phyloP scores from a whole-genome alignment of 768 basidiomycete genomes.

The Leccinellum albellum region DNA sequence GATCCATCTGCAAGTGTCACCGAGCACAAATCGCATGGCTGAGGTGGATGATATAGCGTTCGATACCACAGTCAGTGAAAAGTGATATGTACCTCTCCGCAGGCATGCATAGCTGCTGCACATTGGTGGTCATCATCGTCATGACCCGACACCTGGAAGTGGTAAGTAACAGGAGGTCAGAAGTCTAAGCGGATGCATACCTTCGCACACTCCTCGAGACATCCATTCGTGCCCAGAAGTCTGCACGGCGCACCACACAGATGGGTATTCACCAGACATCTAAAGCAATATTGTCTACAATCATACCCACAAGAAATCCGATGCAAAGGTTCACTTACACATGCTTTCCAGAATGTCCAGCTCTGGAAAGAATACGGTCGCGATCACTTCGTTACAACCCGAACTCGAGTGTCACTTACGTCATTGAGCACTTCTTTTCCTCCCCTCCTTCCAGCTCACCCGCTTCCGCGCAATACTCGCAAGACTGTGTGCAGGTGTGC shows the following conservation, averaged over 20 bases:
- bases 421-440: slow-evolving; percentile 39
- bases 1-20: slow-evolving; percentile 25
- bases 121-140: slow-evolving; percentile 50
- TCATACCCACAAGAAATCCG: not conserved
- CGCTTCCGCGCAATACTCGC: slow-evolving; percentile 39
- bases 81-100: slow-evolving; percentile 43
- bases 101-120: slow-evolving; percentile 48
- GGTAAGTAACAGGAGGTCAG: not conserved
- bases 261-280: slow-evolving; percentile 51
- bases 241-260: slow-evolving; percentile 53
- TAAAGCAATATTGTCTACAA: slow-evolving; percentile 16
- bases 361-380: slow-evolving; percentile 32
- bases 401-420: slow-evolving; percentile 37
- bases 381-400: not conserved
- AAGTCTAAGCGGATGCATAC: slow-evolving; percentile 24
- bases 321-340: slow-evolving; percentile 42
- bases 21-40: slow-evolving; percentile 42
- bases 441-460: slow-evolving; percentile 32
- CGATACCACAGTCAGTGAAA: not conserved
- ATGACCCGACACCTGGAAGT: slow-evolving; percentile 43
- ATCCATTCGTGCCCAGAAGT: slow-evolving; percentile 46
- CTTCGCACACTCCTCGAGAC: slow-evolving; percentile 50
- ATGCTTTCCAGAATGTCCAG: slow-evolving; percentile 53
- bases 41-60: not conserved
- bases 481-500: slow-evolving; percentile 43